Base-by-base conservation (phyloP, 2,329 filamentous ascomycete genomes). In the Hypoxylon sp. region DNA sequence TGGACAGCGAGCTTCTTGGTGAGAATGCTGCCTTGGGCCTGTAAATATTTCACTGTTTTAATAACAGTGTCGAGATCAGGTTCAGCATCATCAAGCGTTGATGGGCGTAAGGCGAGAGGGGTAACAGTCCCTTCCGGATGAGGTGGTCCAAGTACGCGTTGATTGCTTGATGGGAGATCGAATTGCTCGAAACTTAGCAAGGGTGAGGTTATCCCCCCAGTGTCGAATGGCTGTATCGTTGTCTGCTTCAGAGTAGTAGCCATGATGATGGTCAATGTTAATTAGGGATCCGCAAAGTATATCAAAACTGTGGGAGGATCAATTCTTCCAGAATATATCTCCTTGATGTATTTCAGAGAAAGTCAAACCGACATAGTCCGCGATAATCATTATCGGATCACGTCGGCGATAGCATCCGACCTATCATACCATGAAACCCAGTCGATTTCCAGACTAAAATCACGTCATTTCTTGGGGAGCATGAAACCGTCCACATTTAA, bases 1-100 rank as follows among this genome's bases (percentile, higher is more conserved):
- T 86, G 84, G 2, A 74, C 70, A 3, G 83, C 79, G 15, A 85
- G 79, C 46, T 78, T 76, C 63, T 80, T 79, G 31, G 80, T 83
- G 8, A 83, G 75, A 32, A 79, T 53, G 0, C 52, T 56, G 42
- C 69, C 74, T 48, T 77, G 73, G 1, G 72, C 69, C 64, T 82
- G 80, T 21, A 82, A 76, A 17, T 69, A 65, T 51, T 82, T 78
- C 59, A 84, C 77, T 1, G 80, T 79, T 2, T 79, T 63, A 39
- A 83, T 68, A 15, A 78, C 76, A 3, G 62, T 61, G 6, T 82
- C 78, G 3, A 84, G 77, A 8, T 72, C 73, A 35, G 74, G 60
- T 2, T 67, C 55, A 2, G 51, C 47, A 19, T 74, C 57, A 31
- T 72, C 65, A 8, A 73, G 42, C 6, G 62, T 69, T 2, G 76